phyloP scores from a whole-genome alignment of 768 basidiomycete genomes.

The Dacryopinax spathularia region DNA sequence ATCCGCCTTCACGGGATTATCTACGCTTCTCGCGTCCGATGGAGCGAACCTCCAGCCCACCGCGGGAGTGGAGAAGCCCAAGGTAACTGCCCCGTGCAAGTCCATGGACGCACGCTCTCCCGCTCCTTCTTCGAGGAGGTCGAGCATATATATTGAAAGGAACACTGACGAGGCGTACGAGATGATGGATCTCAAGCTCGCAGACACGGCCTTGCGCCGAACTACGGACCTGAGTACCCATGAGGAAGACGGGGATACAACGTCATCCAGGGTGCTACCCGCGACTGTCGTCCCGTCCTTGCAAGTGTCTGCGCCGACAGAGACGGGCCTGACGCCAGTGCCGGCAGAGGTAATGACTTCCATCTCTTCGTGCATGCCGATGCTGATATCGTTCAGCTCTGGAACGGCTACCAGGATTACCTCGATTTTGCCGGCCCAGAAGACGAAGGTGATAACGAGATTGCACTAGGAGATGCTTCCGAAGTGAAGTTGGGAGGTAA shows the following conservation, averaged over 20 bases:
- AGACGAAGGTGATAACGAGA: too few relatives aligned
- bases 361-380: neutral
- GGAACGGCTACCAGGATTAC: neutral
- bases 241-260: too few relatives aligned
- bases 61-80: neutral
- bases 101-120: neutral
- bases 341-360: neutral
- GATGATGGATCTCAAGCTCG: neutral
- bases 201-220: neutral
- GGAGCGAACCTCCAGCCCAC: neutral
- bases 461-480: neutral
- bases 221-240: neutral
- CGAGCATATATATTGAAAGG: neutral
- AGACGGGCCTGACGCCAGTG: neutral
- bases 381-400: neutral
- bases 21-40: neutral
- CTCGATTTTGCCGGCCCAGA: constrained; percentile 1
- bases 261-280: too few relatives aligned
- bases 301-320: neutral
- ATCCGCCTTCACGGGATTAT: neutral
- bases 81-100: neutral
- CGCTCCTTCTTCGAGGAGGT: neutral
- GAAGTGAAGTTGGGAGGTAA: neutral
- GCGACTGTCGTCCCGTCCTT: too few relatives aligned
- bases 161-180: neutral